Evolutionary conservation across 2,329 filamentous ascomycete genomes (phyloP).

Genomic region (Aspergillaceae sp.): DNA sequence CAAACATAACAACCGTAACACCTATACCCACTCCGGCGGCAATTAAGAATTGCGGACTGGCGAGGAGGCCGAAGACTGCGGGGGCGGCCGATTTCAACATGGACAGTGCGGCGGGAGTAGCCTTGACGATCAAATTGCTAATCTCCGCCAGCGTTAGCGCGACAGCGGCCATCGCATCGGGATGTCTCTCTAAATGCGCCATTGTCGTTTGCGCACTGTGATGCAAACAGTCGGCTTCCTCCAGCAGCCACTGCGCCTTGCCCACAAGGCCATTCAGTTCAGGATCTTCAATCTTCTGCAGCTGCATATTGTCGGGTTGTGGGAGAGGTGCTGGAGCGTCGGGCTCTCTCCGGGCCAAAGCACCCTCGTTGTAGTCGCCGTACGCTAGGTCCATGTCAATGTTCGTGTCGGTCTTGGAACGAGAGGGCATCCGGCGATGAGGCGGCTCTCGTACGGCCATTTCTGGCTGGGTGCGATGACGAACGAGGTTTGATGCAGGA

Average conservation of each 20-base stretch:
- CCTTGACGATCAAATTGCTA: slow-evolving; percentile 68
- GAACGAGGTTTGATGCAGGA: slow-evolving; percentile 1
- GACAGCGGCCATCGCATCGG: slow-evolving; percentile 87
- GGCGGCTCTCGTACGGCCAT: slow-evolving; percentile 18
- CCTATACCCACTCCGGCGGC: slow-evolving; percentile 81
- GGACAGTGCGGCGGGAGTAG: slow-evolving; percentile 70
- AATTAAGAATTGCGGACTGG: slow-evolving; percentile 89
- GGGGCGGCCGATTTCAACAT: slow-evolving; percentile 74
- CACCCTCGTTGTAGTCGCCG: slow-evolving; percentile 66
- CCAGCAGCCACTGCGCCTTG: slow-evolving; percentile 66
- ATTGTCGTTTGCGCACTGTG: slow-evolving; percentile 78
- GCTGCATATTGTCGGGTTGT: slow-evolving; percentile 8
- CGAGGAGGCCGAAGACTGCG: slow-evolving; percentile 74
- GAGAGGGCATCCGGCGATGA: slow-evolving; percentile 14
- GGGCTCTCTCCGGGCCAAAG: slow-evolving; percentile 38
- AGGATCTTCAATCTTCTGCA: slow-evolving; percentile 42
- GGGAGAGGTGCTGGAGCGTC: slow-evolving; percentile 11
- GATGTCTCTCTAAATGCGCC: slow-evolving; percentile 67
- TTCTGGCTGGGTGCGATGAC: slow-evolving; percentile 34
- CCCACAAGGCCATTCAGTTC: slow-evolving; percentile 61
- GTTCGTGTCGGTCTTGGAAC: slow-evolving; percentile 26
- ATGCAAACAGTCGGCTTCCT: slow-evolving; percentile 83
- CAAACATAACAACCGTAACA: slow-evolving; percentile 91
- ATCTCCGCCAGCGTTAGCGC: slow-evolving; percentile 89
- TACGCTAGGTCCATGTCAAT: slow-evolving; percentile 92